Evolutionary conservation across 140 eudicot species (phyloP).

Genomic region (Bidens hawaiensis): DNA sequence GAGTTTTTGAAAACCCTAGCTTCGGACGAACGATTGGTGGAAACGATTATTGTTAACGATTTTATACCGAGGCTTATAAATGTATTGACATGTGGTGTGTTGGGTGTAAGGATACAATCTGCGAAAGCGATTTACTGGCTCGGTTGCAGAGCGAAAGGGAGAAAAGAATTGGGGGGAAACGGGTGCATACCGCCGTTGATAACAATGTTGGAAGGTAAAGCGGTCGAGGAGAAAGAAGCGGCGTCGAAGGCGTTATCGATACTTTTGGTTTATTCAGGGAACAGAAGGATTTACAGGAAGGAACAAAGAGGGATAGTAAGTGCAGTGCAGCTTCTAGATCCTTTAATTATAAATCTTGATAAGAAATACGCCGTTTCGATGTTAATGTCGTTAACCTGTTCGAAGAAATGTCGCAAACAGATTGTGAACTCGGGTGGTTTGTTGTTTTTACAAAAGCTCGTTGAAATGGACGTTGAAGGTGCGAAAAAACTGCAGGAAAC

Average conservation of each 20-base stretch:
- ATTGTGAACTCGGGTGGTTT: slow-evolving; percentile 68
- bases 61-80: slow-evolving; percentile 38
- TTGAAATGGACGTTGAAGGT: slow-evolving; percentile 72
- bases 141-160: slow-evolving; percentile 45
- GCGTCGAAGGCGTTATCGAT: slow-evolving; percentile 64
- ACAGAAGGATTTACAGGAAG: slow-evolving; percentile 56
- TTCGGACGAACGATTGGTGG: slow-evolving; percentile 50
- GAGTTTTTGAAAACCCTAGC: slow-evolving; percentile 50
- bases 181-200: slow-evolving; percentile 57
- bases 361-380: slow-evolving; percentile 56
- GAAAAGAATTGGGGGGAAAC: slow-evolving; percentile 54
- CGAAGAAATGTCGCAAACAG: slow-evolving; percentile 76
- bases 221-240: slow-evolving; percentile 69
- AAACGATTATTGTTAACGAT: slow-evolving; percentile 44
- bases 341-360: slow-evolving; percentile 45
- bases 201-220: slow-evolving; percentile 71
- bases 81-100: slow-evolving; percentile 62
- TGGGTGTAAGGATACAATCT: slow-evolving; percentile 68
- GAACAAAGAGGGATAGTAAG: slow-evolving; percentile 65
- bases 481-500: slow-evolving; percentile 76
- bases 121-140: slow-evolving; percentile 54
- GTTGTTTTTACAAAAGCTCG: slow-evolving; percentile 58
- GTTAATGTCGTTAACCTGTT: slow-evolving; percentile 40
- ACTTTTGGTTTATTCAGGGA: slow-evolving; percentile 49
- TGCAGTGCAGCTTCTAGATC: slow-evolving; percentile 67